Percentiles rank a stretch among this genome's conserved stretches.
phyloP scores from a whole-genome alignment of 2,329 filamentous ascomycete genomes.

The Penicillium capsulatum region DNA sequence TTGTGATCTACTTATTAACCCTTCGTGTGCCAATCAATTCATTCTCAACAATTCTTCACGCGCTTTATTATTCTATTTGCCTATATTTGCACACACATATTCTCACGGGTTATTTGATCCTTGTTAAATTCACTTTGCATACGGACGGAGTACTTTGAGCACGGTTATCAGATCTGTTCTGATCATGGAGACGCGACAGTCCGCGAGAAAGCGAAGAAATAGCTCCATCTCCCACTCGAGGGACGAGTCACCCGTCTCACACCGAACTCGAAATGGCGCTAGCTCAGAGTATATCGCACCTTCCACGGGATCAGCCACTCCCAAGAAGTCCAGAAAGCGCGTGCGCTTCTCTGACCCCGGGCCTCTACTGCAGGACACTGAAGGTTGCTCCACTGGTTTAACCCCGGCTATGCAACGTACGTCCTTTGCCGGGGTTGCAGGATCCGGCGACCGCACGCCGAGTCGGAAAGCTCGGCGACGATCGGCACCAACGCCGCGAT shows the following conservation, averaged over 20 bases:
- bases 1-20: conserved; percentile 21
- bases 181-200: conserved; percentile 26
- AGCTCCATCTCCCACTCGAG: conserved; percentile 17
- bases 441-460: conserved; percentile 26
- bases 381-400: conserved; percentile 38
- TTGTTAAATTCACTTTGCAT: too few relatives aligned
- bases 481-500: conserved; percentile 32
- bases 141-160: too few relatives aligned
- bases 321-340: conserved; percentile 38
- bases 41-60: neutral
- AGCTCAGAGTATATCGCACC: conserved; percentile 1
- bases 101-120: too few relatives aligned
- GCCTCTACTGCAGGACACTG: conserved; percentile 22
- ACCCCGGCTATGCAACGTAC: conserved; percentile 43
- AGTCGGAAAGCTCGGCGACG: conserved; percentile 28
- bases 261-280: conserved; percentile 14
- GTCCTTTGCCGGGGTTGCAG: conserved; percentile 27
- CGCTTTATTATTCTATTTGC: conserved; percentile 2
- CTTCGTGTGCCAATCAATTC: conserved; percentile 7
- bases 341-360: conserved; percentile 47
- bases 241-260: conserved; percentile 15
- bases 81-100: too few relatives aligned
- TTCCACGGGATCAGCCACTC: conserved; percentile 18
- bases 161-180: neutral
- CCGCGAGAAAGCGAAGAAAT: conserved; percentile 26